Conservation (phyloP, 768 basidiomycete species). For the Boletus reticulatus region DNA sequence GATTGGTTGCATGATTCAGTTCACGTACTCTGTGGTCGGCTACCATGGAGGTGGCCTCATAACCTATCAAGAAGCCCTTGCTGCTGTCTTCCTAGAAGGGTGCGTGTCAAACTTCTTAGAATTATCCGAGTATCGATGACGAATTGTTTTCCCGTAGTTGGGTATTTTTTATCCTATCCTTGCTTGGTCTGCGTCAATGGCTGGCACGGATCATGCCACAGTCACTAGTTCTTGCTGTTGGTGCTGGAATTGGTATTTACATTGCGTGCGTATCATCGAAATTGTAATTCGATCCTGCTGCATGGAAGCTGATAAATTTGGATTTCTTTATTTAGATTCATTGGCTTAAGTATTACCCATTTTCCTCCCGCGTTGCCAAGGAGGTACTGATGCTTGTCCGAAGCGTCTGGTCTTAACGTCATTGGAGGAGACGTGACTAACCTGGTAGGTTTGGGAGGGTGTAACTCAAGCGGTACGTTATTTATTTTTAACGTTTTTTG, state of each 20-base stretch:
- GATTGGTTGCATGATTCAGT: constrained; percentile 41
- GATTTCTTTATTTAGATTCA: constrained; percentile 47
- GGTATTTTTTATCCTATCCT: constrained; percentile 77
- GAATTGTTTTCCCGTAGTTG: constrained; percentile 43
- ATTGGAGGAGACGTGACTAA: constrained; percentile 72
- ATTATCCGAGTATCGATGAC: not conserved
- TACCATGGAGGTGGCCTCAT: constrained; percentile 72
- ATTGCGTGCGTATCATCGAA: constrained; percentile 58
- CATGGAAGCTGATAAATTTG: constrained; percentile 6
- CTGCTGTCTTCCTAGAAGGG: constrained; percentile 89
- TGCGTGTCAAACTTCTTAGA: constrained; percentile 31
- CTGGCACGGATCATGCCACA: constrained; percentile 86
- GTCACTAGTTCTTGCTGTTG: constrained; percentile 80
- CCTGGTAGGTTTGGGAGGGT: constrained; percentile 76
- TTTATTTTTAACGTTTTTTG: not conserved
- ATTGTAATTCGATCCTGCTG: not conserved
- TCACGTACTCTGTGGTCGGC: constrained; percentile 86
- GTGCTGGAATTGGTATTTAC: constrained; percentile 84
- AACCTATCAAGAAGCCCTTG: constrained; percentile 74
- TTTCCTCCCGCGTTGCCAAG: not conserved
- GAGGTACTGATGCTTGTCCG: constrained; percentile 1
- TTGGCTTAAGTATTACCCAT: constrained; percentile 59
- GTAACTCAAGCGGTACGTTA: constrained; percentile 46
- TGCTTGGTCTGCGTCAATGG: constrained; percentile 88
- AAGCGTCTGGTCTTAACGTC: constrained; percentile 66